Conservation (phyloP, 768 basidiomycete genomes). For the Lentinus brumalis region DNA sequence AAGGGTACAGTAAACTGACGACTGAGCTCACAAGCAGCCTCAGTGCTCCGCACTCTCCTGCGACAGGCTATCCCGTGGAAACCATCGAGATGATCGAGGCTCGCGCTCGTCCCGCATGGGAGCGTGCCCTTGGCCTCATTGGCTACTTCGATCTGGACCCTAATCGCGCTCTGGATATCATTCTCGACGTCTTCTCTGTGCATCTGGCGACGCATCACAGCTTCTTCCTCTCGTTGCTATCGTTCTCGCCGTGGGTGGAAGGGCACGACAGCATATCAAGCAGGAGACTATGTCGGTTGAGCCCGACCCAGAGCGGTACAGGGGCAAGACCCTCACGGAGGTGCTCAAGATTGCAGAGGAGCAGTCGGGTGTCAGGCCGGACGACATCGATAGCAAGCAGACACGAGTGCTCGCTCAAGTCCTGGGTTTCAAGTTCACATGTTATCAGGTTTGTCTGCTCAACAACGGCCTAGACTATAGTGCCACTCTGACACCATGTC, state of each 20-base stretch:
- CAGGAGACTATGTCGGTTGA: slow-evolving; percentile 39
- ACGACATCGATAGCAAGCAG: slow-evolving; percentile 28
- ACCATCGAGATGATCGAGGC: slow-evolving; percentile 56
- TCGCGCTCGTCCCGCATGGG: slow-evolving; percentile 73
- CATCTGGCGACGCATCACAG: slow-evolving; percentile 81
- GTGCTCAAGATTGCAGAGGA: slow-evolving; percentile 59
- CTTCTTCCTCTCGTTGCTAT: slow-evolving; percentile 87
- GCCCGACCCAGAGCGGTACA: slow-evolving; percentile 43
- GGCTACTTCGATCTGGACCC: slow-evolving; percentile 98
- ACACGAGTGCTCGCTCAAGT: slow-evolving; percentile 83
- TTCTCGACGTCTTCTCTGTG: slow-evolving; percentile 86
- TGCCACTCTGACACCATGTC: slow-evolving; percentile 6
- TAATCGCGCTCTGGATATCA: slow-evolving; percentile 88
- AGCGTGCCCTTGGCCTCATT: slow-evolving; percentile 83
- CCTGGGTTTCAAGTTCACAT: slow-evolving; percentile 95
- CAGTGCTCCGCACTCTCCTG: slow-evolving; percentile 70
- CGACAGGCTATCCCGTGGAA: slow-evolving; percentile 68
- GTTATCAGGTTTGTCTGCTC: slow-evolving; percentile 70
- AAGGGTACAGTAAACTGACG: slow-evolving; percentile 93
- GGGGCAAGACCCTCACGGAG: slow-evolving; percentile 67
- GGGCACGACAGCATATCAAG: slow-evolving; percentile 1
- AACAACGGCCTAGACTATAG: neutral
- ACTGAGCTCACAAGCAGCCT: slow-evolving; percentile 79
- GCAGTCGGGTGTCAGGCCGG: slow-evolving; percentile 20
- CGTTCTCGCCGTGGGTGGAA: slow-evolving; percentile 78